Evolutionary conservation across 2,329 filamentous ascomycete genomes (phyloP).

Genomic region (Scedosporium dehoogii): DNA sequence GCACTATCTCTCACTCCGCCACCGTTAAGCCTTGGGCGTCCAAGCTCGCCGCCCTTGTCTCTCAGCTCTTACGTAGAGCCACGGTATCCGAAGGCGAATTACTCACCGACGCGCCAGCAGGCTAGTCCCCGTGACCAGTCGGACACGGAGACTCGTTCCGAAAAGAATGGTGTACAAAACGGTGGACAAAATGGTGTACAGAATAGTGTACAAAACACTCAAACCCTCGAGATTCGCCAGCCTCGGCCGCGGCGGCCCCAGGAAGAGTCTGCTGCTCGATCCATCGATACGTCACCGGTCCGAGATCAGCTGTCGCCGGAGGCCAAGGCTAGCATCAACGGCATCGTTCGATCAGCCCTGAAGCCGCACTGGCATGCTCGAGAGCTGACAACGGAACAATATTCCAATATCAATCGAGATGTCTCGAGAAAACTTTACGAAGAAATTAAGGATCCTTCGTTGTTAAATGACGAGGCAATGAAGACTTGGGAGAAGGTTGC

Average conservation of each 20-base stretch:
- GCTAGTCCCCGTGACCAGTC: conserved; percentile 33
- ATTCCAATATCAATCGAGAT: conserved; percentile 82
- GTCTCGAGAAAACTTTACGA: conserved; percentile 85
- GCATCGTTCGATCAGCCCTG: conserved; percentile 74
- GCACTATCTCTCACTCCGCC: conserved; percentile 61
- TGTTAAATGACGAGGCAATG: conserved; percentile 55
- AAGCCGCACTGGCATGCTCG: conserved; percentile 75
- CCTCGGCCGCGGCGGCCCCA: conserved; percentile 39
- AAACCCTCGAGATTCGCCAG: conserved; percentile 39
- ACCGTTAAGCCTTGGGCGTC: conserved; percentile 45
- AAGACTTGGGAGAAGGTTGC: conserved; percentile 69
- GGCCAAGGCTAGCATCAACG: conserved; percentile 80
- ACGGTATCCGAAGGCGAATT: conserved; percentile 64
- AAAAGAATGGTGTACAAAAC: conserved; percentile 9
- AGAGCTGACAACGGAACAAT: conserved; percentile 77
- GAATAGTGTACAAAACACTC: conserved; percentile 17
- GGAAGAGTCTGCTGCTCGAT: conserved; percentile 31
- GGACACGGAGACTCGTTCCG: conserved; percentile 29
- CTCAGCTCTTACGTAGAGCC: conserved; percentile 65
- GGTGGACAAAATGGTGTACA: conserved; percentile 8
- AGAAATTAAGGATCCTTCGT: conserved; percentile 42
- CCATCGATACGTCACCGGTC: conserved; percentile 58
- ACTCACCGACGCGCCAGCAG: conserved; percentile 46
- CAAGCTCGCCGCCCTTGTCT: conserved; percentile 55
- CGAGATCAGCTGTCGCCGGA: conserved; percentile 60